Evolutionary conservation across 768 basidiomycete genomes (phyloP), one percentile per base, ranked within the genome.

Genomic region (Boletus rufocinnamomeus): DNA sequence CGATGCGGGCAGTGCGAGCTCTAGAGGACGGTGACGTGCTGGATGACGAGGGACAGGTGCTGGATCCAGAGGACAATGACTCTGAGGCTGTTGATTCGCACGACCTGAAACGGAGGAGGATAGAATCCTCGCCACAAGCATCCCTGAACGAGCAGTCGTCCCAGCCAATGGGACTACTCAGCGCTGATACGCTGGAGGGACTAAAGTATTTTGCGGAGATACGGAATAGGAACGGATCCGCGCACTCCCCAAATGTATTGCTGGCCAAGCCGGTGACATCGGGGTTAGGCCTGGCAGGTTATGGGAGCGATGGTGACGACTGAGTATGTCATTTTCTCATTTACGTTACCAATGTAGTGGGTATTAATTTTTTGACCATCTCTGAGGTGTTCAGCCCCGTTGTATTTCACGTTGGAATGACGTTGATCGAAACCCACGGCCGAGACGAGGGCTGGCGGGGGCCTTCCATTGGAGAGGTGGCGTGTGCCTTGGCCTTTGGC

Each of bases 191-290:
- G 13, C 70, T 98, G 27, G 93, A 96, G 65, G 90, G 94, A 48
- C 75, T 99, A 50, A 91, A 88, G 71, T 95, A 93, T 68, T 94
- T 97, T 69, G 87, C 95, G 9, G 89, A 94, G 72, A 86, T 98
- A 63, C 83, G 88, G 60, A 84, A 86, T 75, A 78, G 84, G 62
- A 87, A 86, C 61, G 87, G 82, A 28, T 38, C 32, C 23, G 28
- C 6, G 4, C 49, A 6, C 4, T 3, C 48, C 23, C 66, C 69
- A 4, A 65, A 73, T 1, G 56, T 62, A 9, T 67, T 75, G 2
- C 67, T 74, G 52, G 69, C 77, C 14, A 66, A 73, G 52, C 48
- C 57, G 40, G 57, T 50, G 52, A 69, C 75, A 7, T 70, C 77
- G 37, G 84, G 85, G 2, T 73, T 91, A 17, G 88, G 82, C 7